Evolutionary conservation across 306 rosid genomes (phyloP).

Genomic region (Clitoria ternatea): DNA sequence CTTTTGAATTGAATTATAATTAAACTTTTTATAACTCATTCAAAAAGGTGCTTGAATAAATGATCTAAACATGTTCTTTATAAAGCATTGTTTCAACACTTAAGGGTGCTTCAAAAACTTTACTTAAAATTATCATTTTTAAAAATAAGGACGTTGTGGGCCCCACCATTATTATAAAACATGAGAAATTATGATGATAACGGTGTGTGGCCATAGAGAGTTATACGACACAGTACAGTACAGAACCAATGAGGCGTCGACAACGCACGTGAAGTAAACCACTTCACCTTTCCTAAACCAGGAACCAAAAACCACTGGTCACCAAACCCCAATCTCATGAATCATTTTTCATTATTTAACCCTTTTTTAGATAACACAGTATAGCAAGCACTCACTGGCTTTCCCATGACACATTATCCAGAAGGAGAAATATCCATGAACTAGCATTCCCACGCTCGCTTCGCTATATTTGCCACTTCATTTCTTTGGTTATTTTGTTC

Average conservation of each 20-base stretch:
- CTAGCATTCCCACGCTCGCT: neutral
- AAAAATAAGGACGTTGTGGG: too few species aligned
- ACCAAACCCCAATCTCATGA: neutral
- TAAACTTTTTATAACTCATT: too few species aligned
- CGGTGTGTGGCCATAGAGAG: neutral
- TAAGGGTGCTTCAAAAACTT: too few species aligned
- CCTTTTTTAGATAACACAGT: neutral
- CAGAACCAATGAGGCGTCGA: slow-evolving; percentile 36
- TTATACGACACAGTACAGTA: slow-evolving; percentile 1
- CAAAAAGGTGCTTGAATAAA: too few species aligned
- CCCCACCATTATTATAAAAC: neutral
- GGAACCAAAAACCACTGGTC: slow-evolving; percentile 33
- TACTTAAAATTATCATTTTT: too few species aligned
- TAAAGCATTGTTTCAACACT: too few species aligned
- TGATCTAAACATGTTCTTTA: too few species aligned
- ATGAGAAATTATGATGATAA: neutral
- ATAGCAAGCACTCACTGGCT: slow-evolving; percentile 4
- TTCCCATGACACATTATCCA: slow-evolving; percentile 31
- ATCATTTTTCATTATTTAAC: neutral
- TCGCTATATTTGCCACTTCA: slow-evolving; percentile 11
- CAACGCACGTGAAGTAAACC: slow-evolving; percentile 32
- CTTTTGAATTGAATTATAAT: too few species aligned
- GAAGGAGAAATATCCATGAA: slow-evolving; percentile 30
- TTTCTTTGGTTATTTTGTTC: neutral
- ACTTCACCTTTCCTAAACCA: slow-evolving; percentile 38